Evolutionary conservation across 768 basidiomycete species (phyloP), one percentile per base, ranked within the genome.

Genomic region (Naganishia vishniacii): DNA sequence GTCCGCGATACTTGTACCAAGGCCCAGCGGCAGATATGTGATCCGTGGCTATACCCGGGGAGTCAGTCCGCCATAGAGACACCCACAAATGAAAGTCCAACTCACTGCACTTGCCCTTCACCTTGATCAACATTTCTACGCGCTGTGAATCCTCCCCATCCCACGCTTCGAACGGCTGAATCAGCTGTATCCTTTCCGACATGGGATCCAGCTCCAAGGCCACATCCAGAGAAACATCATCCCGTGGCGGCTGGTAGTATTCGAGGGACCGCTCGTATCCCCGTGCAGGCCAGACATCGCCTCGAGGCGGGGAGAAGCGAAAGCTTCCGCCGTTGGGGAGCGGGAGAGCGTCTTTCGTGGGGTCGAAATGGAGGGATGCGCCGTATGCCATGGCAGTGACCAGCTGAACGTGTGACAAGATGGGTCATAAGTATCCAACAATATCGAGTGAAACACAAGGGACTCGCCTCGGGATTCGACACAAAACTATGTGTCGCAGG

Each of bases 21-120:
- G 70, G 70, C 51, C 70, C 70, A 26, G 65, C 70, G 23, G 70
- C 70, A 23, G 70, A 71, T 45, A 71, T 71, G 63, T 71, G 70
- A 59, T 71, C 70, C 40, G 70, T 71, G 16, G 70, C 68, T 67
- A 46, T 45, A 58, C 16, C 23, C 9, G 34, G 8, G 16, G 31
- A 7, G 12, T 42, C 25, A 53, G 26, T 34, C 47, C 12, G 25
- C 20, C 31, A 18, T 40, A 16, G 16, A n/a, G n/a, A n/a, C n/a
- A n/a, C n/a, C n/a, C n/a, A n/a, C n/a, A n/a, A n/a, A n/a, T n/a
- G n/a, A n/a, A n/a, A n/a, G n/a, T n/a, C n/a, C n/a, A n/a, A 63
- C 62, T 63, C 20, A 63, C 62, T 67, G 44, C 66, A 67, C 44
- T 67, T 67, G 8, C 66, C 66, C 40, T 49, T 34, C 28, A 67